These are phyloP conservation scores for Coprinellus aureogranulatus DNA, from an alignment of 768 basidiomycete genomes.

Conservation along the genomic window DNA sequence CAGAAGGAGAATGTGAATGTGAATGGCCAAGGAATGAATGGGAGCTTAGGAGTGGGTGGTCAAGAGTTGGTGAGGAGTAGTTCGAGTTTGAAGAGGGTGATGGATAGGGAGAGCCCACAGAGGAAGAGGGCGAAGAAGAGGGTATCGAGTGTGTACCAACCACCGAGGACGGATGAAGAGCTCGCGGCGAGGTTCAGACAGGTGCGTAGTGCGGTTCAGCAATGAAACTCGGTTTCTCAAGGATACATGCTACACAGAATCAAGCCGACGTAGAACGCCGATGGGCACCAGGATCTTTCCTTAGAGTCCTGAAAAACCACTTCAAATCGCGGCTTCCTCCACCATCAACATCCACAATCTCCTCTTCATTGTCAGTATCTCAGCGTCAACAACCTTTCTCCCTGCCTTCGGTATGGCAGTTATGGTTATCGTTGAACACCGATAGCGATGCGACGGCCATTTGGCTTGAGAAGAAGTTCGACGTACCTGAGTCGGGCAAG, in stretches of 20 bases:
- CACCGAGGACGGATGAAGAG: constrained; percentile 61
- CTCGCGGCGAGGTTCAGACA: constrained; percentile 65
- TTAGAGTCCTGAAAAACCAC: constrained; percentile 42
- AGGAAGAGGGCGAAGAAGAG: constrained; percentile 43
- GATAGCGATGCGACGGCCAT: constrained; percentile 75
- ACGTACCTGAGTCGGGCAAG: constrained; percentile 59
- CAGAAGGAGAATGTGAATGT: not conserved
- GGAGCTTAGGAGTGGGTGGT: not conserved
- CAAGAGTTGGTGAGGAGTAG: not conserved
- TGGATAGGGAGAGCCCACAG: constrained; percentile 19
- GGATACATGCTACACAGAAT: constrained; percentile 47
- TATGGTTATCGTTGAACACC: constrained; percentile 76
- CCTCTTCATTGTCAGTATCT: not conserved
- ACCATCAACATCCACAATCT: not conserved
- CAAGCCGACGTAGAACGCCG: constrained; percentile 67
- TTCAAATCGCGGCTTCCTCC: constrained; percentile 21
- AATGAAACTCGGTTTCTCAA: constrained; percentile 9
- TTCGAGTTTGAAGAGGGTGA: not conserved
- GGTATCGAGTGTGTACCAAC: constrained; percentile 44
- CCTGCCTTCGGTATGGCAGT: constrained; percentile 48
- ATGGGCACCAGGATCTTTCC: constrained; percentile 75
- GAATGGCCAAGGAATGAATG: constrained; percentile 2
- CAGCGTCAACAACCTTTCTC: constrained; percentile 25
- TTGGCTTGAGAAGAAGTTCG: constrained; percentile 77
- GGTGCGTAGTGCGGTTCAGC: constrained; percentile 40